Percentiles rank a stretch among this genome's conserved stretches.
Conservation (phyloP, 257 asterid genomes). For the Nicotiana attenuata region DNA sequence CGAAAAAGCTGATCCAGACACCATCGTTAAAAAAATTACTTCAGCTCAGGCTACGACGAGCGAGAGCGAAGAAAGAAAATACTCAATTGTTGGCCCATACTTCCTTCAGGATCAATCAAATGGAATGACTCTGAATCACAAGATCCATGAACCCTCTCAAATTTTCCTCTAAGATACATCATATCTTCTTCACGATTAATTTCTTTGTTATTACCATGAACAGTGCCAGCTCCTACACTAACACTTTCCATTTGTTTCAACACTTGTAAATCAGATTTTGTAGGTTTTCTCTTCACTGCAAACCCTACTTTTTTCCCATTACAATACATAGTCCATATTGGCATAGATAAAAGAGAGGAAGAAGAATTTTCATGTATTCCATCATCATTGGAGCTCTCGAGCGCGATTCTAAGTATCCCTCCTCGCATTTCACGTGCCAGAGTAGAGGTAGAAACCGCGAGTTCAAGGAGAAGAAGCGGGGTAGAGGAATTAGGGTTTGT, state of each 20-base stretch:
- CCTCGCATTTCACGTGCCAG: constrained; percentile 62
- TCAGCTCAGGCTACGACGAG: neutral
- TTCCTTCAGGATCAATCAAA: constrained; percentile 52
- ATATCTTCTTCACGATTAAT: constrained; percentile 27
- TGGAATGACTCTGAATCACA: constrained; percentile 48
- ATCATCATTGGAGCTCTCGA: constrained; percentile 21
- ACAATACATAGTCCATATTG: constrained; percentile 50
- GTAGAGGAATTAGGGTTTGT: constrained; percentile 34
- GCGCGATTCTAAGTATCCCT: constrained; percentile 47
- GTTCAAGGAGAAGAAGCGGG: constrained; percentile 51
- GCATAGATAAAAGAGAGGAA: constrained; percentile 34
- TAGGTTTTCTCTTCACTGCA: constrained; percentile 32
- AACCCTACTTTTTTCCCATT: constrained; percentile 54
- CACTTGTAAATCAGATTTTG: constrained; percentile 33
- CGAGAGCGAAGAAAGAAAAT: constrained; percentile 45
- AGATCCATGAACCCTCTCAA: constrained; percentile 47
- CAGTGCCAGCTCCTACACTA: constrained; percentile 45
- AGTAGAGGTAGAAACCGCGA: constrained; percentile 45
- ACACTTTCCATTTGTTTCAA: constrained; percentile 34
- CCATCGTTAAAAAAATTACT: no score
- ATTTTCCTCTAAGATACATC: constrained; percentile 52
- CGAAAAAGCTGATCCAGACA: neutral
- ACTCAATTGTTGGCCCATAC: constrained; percentile 47
- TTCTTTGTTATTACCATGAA: constrained; percentile 14
- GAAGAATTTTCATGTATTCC: neutral